Conservation (phyloP, 352 stramenopile genomes). For the Phytophthora pistaciae region DNA sequence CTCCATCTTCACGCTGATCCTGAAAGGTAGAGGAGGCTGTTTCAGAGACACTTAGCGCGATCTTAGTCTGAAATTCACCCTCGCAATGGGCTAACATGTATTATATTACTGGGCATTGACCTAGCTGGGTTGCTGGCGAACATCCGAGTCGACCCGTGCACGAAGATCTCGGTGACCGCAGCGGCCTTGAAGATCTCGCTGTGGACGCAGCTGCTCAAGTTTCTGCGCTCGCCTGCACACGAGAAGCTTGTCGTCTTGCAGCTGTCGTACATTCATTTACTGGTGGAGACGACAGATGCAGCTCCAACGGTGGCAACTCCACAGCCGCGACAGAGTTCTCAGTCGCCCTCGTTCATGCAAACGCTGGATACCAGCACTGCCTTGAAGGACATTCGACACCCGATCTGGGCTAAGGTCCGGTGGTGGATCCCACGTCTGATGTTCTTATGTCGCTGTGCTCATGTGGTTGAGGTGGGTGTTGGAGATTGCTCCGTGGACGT, state of each 20-base stretch:
- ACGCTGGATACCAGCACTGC: conserved; percentile 34
- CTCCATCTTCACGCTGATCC: conserved; percentile 22
- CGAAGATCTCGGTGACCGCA: conserved; percentile 54
- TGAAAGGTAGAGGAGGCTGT: conserved; percentile 20
- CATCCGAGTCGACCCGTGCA: conserved; percentile 48
- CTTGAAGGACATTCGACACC: conserved; percentile 48
- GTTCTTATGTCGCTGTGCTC: conserved; percentile 45
- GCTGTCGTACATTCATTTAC: conserved; percentile 45
- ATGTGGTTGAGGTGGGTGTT: conserved; percentile 44
- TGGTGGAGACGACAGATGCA: conserved; percentile 30
- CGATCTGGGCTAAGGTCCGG: conserved; percentile 41
- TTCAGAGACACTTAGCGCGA: background rate
- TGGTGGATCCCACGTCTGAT: conserved; percentile 51
- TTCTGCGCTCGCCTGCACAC: conserved; percentile 55
- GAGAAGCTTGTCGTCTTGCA: conserved; percentile 54
- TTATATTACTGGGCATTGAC: conserved; percentile 1
- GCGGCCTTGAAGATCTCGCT: conserved; percentile 53
- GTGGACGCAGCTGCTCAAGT: conserved; percentile 61
- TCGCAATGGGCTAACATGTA: background rate
- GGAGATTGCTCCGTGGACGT: conserved; percentile 48
- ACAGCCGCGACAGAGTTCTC: background rate
- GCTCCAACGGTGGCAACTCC: background rate
- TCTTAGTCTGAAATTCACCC: conserved; percentile 1
- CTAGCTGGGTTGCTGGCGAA: conserved; percentile 60
- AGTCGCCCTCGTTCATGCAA: conserved; percentile 15